These are phyloP conservation scores for Daldinia concentrica DNA, from an alignment of 495 filamentous ascomycete genomes.

Conservation along the genomic window DNA sequence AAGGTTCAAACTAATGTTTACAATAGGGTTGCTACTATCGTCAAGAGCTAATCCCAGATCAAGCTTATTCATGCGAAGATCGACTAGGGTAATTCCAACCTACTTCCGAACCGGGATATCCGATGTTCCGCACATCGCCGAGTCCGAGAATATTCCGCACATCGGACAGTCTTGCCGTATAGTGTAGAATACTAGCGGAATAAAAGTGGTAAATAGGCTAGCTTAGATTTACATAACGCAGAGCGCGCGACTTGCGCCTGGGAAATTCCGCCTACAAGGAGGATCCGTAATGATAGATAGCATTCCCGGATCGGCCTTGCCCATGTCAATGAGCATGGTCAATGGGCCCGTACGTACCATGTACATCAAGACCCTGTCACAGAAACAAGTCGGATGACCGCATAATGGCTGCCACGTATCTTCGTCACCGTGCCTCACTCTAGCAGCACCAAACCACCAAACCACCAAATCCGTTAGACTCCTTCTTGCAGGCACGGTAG, in stretches of 20 bases:
- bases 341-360: background rate
- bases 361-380: slow-evolving; percentile 11
- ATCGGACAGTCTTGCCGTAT: background rate
- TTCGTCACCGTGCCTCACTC: slow-evolving; percentile 13
- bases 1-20: background rate
- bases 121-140: background rate
- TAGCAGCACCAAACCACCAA: background rate
- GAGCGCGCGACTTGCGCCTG: background rate
- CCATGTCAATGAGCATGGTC: background rate
- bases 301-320: slow-evolving; percentile 2
- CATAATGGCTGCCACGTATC: slow-evolving; percentile 40
- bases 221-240: background rate
- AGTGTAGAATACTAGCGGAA: background rate
- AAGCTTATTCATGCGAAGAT: background rate
- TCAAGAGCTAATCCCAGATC: background rate
- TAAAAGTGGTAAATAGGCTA: background rate
- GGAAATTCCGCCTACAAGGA: slow-evolving; percentile 12
- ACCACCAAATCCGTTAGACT: slow-evolving; percentile 15
- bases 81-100: background rate
- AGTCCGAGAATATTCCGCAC: background rate
- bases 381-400: slow-evolving; percentile 38
- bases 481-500: slow-evolving; percentile 18
- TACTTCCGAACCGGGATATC: background rate
- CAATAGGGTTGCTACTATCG: background rate
- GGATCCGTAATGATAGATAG: background rate